Percentiles rank a stretch among this genome's conserved stretches.
Evolutionary conservation across 2,329 filamentous ascomycete species (phyloP).

Genomic region (Gremmenia infestans): DNA sequence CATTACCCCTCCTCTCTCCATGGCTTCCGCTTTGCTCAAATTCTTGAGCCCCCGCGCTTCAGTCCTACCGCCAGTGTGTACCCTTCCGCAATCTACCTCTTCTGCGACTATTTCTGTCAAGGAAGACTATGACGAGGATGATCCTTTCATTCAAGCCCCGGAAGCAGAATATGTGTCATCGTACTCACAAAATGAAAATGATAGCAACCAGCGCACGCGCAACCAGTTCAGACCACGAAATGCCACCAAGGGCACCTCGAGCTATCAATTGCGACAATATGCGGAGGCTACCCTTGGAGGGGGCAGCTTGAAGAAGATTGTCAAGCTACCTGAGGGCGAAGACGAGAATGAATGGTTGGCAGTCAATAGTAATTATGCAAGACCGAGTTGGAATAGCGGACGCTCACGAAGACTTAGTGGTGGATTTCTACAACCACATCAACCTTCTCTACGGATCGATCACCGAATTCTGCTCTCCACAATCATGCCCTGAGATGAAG

Average conservation of each 20-base stretch:
- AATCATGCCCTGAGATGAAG: conserved; percentile 98
- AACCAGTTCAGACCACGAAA: conserved; percentile 89
- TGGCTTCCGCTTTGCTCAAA: conserved; percentile 35
- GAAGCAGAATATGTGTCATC: conserved; percentile 34
- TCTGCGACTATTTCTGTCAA: conserved; percentile 20
- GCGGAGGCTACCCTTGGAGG: conserved; percentile 94
- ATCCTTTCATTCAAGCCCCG: conserved; percentile 36
- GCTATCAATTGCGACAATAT: conserved; percentile 94
- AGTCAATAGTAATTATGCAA: conserved; percentile 70
- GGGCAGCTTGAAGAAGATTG: conserved; percentile 90
- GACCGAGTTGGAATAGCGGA: background rate
- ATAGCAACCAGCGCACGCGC: conserved; percentile 78
- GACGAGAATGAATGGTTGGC: conserved; percentile 98
- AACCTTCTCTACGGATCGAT: conserved; percentile 98
- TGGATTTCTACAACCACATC: conserved; percentile 99
- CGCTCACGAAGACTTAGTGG: conserved; percentile 57
- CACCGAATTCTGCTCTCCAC: conserved; percentile 97
- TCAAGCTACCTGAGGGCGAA: conserved; percentile 94
- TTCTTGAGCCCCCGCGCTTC: conserved; percentile 20
- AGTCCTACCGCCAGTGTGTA: conserved; percentile 23
- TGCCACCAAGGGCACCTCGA: conserved; percentile 78
- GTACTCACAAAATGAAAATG: conserved; percentile 30
- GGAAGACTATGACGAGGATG: conserved; percentile 12
- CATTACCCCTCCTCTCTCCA: conserved; percentile 3
- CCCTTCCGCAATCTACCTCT: conserved; percentile 27